Percentiles rank a stretch among this genome's conserved stretches.
These are phyloP conservation scores for Dictyophora rubrovolvata DNA, from an alignment of 768 basidiomycete species.

Conservation along the genomic window DNA sequence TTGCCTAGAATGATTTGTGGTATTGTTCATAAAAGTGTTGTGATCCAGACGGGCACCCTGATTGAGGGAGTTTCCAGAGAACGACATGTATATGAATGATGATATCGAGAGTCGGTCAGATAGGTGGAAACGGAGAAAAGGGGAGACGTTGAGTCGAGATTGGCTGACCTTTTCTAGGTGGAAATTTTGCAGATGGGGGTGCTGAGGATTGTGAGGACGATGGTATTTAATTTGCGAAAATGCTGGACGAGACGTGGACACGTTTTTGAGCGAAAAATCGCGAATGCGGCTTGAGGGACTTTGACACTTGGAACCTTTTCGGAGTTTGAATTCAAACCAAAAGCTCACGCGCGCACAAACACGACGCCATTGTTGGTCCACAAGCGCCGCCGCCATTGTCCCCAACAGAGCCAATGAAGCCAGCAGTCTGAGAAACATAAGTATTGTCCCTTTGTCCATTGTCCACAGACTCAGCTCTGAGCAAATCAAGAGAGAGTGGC, in stretches of 20 bases:
- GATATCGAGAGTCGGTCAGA: not conserved
- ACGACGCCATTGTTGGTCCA: not conserved
- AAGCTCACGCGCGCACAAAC: not conserved
- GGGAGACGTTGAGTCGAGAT: not conserved
- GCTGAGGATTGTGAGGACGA: no score
- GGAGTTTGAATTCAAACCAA: not conserved
- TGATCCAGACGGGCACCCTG: conserved; percentile 84
- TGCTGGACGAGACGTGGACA: not conserved
- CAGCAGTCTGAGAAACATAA: no score
- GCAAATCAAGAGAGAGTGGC: no score
- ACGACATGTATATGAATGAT: conserved; percentile 52
- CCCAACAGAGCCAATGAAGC: not conserved
- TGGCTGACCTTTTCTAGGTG: not conserved
- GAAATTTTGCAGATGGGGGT: not conserved
- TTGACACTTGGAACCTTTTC: not conserved
- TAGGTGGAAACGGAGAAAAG: not conserved
- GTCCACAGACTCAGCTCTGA: no score
- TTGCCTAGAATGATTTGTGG: conserved; percentile 25
- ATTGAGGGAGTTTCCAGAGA: conserved; percentile 73
- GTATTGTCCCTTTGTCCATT: no score
- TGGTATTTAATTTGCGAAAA: no score
- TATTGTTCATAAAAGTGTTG: conserved; percentile 57
- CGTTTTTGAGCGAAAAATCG: not conserved
- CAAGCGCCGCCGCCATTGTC: not conserved
- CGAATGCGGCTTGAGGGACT: not conserved